A percentile compares a stretch with the other conserved stretches of the same genome.
Conservation (phyloP, 208 protist genomes). For the Leishmania major region DNA sequence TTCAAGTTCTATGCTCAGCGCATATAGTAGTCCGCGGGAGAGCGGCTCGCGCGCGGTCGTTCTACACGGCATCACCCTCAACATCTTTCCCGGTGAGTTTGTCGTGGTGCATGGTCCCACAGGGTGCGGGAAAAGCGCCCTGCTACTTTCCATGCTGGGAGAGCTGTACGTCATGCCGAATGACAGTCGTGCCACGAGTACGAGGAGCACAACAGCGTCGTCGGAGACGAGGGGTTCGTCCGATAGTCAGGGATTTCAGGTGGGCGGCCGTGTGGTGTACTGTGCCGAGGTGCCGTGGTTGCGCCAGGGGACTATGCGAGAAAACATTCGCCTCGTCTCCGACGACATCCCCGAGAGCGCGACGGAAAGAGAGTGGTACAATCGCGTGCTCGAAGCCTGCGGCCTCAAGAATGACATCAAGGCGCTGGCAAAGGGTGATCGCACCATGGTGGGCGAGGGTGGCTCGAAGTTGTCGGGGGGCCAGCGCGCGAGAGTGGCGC, state of each 20-base stretch:
- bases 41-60: constrained; percentile 31
- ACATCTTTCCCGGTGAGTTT: constrained; percentile 69
- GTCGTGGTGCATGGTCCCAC: constrained; percentile 82
- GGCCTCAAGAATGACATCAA: constrained; percentile 79
- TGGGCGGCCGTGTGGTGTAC: constrained; percentile 75
- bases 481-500: constrained; percentile 82
- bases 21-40: constrained; percentile 14
- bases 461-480: constrained; percentile 87
- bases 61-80: constrained; percentile 58
- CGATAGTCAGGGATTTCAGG: constrained; percentile 38
- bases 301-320: constrained; percentile 88
- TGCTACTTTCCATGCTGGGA: constrained; percentile 79
- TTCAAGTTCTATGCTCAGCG: constrained; percentile 2
- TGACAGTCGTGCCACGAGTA: not conserved
- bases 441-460: constrained; percentile 85
- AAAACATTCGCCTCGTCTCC: constrained; percentile 89
- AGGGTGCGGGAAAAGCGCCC: constrained; percentile 80
- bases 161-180: constrained; percentile 57
- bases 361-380: constrained; percentile 65
- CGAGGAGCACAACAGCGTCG: constrained; percentile 4
- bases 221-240: not conserved
- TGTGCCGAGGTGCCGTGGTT: constrained; percentile 92
- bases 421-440: constrained; percentile 79
- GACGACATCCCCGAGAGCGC: constrained; percentile 46
- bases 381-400: constrained; percentile 65